Evolutionary conservation across 1,139 yeast genomes (phyloP), one percentile per base, ranked within the genome.

Genomic region (Suhomyces choctaworum): DNA sequence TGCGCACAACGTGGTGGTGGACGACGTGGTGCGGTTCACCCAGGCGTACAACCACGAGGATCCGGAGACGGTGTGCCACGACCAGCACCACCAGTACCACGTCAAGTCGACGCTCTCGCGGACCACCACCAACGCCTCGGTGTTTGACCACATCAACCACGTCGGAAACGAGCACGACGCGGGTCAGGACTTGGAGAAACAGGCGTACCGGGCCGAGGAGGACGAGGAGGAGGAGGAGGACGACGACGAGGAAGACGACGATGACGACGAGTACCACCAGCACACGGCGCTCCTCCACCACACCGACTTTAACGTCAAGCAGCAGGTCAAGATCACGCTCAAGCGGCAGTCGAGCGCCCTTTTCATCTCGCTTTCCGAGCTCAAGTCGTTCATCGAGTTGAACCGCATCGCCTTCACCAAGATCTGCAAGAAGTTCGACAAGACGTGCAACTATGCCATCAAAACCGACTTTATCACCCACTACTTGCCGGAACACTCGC

Each of bases 371-470:
- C 66, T 89, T 23, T 81, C 89, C n/a, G 97, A 90, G 58, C 71
- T 90, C 48, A 81, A 84, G 51, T 85, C 95, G 9, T 90, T 66
- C 56, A 71, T 85, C 35, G 95, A 88, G 52, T 70, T 90, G 48
- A 90, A 90, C 66, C 75, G 74, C 47, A 86, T 95, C 22, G 97
- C 97, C 5, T 87, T 90, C 62, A 76, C 85, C 29, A 90, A 90
- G 61, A 90, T 89, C 32, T 71, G 89, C 48, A 90, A 90, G 57
- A 90, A 90, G 64, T 90, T 86, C 57, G 96, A 90, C 61, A 90
- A 90, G 56, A 81, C 86, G 13, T 68, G 89, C 49, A 75, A 76
- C 43, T 77, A 85, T 29, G 59, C 74, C 24, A 64, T 86, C 39
- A 80, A 80, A 49, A 60, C 63, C 15, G 70, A 67, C 22, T 81